These are phyloP conservation scores for Orbilia ellipsospora DNA, from an alignment of 2,329 filamentous ascomycete genomes.

Conservation along the genomic window DNA sequence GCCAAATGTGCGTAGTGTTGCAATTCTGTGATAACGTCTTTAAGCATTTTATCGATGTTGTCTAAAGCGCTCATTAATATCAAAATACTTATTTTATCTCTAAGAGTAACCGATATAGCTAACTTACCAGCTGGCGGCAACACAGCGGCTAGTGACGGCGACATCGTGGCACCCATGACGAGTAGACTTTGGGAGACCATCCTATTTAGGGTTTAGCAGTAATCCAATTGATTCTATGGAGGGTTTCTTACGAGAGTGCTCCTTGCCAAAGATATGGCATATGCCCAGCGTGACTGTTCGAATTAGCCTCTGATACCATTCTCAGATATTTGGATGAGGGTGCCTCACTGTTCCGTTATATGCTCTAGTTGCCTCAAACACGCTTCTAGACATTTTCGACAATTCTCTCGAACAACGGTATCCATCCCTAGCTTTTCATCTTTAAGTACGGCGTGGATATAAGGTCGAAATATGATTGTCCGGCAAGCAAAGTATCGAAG, in stretches of 20 bases:
- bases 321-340: constrained; percentile 5
- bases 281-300: constrained; percentile 77
- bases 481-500: constrained; percentile 85
- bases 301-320: constrained; percentile 40
- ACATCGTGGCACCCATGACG: constrained; percentile 87
- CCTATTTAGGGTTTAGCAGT: constrained; percentile 20
- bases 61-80: constrained; percentile 63
- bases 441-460: constrained; percentile 81
- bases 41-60: constrained; percentile 79
- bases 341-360: constrained; percentile 77
- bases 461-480: constrained; percentile 86
- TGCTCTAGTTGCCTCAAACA: constrained; percentile 82
- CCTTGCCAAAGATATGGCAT: constrained; percentile 89
- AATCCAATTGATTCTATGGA: not conserved
- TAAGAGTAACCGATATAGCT: not conserved
- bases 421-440: constrained; percentile 79
- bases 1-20: constrained; percentile 79
- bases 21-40: constrained; percentile 79
- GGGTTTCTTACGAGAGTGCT: constrained; percentile 69
- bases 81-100: constrained; percentile 62
- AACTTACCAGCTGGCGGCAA: constrained; percentile 66
- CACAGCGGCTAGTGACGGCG: constrained; percentile 75
- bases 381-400: constrained; percentile 82
- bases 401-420: constrained; percentile 78
- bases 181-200: constrained; percentile 84